A percentile compares a stretch with the other conserved stretches of the same genome.
Evolutionary conservation across 208 protist genomes (phyloP).

Genomic region (Porcisia hertigi): DNA sequence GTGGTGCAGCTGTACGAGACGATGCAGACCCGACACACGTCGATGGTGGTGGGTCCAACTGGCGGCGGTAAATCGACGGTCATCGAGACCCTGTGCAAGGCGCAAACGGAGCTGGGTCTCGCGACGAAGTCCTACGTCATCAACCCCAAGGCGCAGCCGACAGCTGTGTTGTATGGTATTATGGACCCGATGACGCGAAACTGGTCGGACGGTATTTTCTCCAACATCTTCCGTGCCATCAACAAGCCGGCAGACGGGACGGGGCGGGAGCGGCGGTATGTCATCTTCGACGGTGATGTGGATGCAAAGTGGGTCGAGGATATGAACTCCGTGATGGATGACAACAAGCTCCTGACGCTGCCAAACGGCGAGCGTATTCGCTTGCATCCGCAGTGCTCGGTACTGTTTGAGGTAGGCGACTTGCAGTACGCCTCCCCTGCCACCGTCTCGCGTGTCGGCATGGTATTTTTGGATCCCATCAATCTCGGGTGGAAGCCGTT

Average conservation of each 20-base stretch:
- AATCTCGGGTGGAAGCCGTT: constrained; percentile 97
- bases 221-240: constrained; percentile 98
- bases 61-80: constrained; percentile 98
- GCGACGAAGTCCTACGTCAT: constrained; percentile 95
- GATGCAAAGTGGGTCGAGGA: constrained; percentile 99
- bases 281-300: constrained; percentile 99
- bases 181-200: constrained; percentile 98
- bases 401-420: constrained; percentile 99
- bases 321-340: constrained; percentile 99
- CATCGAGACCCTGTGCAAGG: constrained; percentile 93
- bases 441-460: constrained; percentile 98
- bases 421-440: constrained; percentile 99
- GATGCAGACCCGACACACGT: constrained; percentile 98
- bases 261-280: constrained; percentile 93
- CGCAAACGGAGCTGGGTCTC: constrained; percentile 93
- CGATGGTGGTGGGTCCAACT: constrained; percentile 98
- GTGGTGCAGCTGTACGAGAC: constrained; percentile 99
- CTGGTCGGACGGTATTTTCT: constrained; percentile 99
- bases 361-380: constrained; percentile 98
- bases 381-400: constrained; percentile 92
- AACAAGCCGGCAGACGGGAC: constrained; percentile 85
- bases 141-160: constrained; percentile 98
- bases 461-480: constrained; percentile 98
- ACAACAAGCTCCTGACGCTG: constrained; percentile 99
- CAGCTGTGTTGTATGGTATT: constrained; percentile 97